phyloP scores from a whole-genome alignment of 2,329 filamentous ascomycete species.

The Fusarium sp. region DNA sequence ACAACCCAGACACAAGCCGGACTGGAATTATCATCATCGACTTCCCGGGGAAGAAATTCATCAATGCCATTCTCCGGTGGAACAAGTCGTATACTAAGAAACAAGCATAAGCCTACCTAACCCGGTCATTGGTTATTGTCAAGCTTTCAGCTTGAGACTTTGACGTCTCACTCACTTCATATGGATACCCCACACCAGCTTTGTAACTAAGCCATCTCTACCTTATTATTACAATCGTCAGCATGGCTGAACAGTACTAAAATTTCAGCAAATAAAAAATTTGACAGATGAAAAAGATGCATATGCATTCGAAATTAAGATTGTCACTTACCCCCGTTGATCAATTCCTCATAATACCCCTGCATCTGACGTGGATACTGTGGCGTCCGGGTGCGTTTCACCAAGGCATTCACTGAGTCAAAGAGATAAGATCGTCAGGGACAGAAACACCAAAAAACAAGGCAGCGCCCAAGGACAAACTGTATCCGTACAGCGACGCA shows the following conservation, averaged over 20 bases:
- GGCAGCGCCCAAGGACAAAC: conserved; percentile 8
- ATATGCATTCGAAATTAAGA: conserved; percentile 22
- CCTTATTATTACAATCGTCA: conserved; percentile 35
- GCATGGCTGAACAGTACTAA: conserved; percentile 16
- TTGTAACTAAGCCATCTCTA: conserved; percentile 18
- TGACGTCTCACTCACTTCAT: conserved; percentile 7
- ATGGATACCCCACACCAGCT: conserved; percentile 16
- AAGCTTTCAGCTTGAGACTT: conserved; percentile 24
- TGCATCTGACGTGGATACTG: conserved; percentile 47
- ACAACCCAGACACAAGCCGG: conserved; percentile 47
- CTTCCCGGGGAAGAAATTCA: conserved; percentile 60
- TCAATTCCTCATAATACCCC: conserved; percentile 32
- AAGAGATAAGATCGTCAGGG: conserved; percentile 46
- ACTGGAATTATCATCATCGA: conserved; percentile 64
- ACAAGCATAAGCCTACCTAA: not conserved
- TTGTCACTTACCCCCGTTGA: conserved; percentile 23
- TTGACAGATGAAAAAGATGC: conserved; percentile 7
- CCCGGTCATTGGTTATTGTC: conserved; percentile 11
- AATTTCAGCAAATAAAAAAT: conserved; percentile 25
- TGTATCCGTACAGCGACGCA: not conserved
- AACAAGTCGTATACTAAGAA: conserved; percentile 52
- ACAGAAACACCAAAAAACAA: conserved; percentile 37
- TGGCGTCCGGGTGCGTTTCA: conserved; percentile 47
- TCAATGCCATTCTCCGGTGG: conserved; percentile 59
- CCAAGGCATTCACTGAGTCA: conserved; percentile 4